Conservation (phyloP, 169 alveolate species). For the Eimeria acervulina region DNA sequence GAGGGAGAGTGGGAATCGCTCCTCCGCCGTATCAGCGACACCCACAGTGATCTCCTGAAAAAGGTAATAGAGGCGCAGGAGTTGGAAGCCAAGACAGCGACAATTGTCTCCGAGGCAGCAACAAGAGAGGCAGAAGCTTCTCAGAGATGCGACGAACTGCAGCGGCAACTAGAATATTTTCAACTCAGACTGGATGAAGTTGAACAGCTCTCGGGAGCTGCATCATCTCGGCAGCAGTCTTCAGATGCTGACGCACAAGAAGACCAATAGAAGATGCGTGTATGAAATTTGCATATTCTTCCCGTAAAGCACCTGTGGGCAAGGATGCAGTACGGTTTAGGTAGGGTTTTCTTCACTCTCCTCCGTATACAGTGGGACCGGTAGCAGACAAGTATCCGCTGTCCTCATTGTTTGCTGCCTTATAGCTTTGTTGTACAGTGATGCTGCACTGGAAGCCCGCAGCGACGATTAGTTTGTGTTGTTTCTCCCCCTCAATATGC, state of each 20-base stretch:
- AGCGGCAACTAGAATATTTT: background rate
- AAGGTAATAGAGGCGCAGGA: background rate
- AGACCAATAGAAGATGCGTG: background rate
- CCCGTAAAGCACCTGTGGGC: background rate
- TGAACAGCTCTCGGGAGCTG: background rate
- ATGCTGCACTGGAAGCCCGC: background rate
- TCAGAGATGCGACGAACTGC: background rate
- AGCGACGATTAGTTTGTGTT: background rate
- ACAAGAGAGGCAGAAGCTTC: conserved; percentile 10
- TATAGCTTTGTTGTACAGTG: background rate
- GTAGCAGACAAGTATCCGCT: background rate
- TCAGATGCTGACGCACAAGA: background rate
- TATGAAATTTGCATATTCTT: background rate
- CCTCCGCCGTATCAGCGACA: background rate
- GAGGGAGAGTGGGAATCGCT: background rate
- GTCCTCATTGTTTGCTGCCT: background rate
- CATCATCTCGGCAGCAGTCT: background rate
- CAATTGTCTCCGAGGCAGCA: background rate
- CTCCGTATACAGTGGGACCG: background rate
- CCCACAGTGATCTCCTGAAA: background rate
- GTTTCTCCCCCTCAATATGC: background rate
- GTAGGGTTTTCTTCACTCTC: background rate
- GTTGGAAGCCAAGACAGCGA: background rate
- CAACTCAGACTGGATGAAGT: background rate
- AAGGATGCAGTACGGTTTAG: background rate